A percentile compares a stretch with the other conserved stretches of the same genome.
Conservation (phyloP, 106 monocot genomes). For the Dactylorhiza incarnata region DNA sequence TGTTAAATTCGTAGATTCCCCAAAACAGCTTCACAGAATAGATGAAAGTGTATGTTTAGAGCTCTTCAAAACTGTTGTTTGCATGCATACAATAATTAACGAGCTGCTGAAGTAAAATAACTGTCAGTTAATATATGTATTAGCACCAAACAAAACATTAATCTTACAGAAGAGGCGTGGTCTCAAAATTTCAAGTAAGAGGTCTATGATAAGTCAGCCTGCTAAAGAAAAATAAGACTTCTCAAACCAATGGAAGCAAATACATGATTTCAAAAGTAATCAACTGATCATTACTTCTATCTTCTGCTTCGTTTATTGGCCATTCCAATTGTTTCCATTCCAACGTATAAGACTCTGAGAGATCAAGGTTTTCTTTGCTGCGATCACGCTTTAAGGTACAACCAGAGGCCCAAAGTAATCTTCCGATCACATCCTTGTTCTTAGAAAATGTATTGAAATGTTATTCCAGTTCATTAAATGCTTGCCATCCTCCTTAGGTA, state of each 20-base stretch:
- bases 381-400: background rate
- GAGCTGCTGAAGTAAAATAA: background rate
- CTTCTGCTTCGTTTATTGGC: background rate
- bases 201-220: background rate
- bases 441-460: background rate
- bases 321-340: background rate
- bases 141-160: background rate
- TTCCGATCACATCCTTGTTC: background rate
- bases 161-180: background rate
- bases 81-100: background rate
- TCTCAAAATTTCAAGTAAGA: background rate
- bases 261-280: background rate
- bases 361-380: background rate
- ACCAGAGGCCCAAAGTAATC: background rate
- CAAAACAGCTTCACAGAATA: conserved; percentile 1
- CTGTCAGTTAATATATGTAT: background rate
- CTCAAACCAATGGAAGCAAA: background rate
- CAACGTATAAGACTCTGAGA: background rate
- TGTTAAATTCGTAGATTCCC: background rate
- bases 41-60: background rate
- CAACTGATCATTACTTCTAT: background rate
- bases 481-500: background rate
- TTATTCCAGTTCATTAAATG: background rate
- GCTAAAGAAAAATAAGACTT: background rate
- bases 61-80: background rate